Conservation (phyloP, 73 alveolate genomes). For the Tetrahymena malaccensis region DNA sequence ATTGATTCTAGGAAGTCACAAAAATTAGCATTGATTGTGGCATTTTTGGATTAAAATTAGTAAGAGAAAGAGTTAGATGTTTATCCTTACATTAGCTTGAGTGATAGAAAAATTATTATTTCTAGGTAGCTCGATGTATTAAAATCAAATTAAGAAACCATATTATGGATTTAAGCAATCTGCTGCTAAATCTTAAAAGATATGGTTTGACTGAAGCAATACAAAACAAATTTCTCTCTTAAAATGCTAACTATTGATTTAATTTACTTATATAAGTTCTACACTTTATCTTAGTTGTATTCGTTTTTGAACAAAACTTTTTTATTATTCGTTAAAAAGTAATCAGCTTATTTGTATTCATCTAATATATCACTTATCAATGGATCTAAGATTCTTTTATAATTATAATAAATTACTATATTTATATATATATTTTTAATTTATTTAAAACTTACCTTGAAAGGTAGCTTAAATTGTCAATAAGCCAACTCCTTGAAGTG, state of each 20-base stretch:
- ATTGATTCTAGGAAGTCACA: background rate
- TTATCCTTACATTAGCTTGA: background rate
- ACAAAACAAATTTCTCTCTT: background rate
- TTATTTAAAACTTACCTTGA: background rate
- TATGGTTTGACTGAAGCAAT: background rate
- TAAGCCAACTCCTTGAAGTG: background rate
- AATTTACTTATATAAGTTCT: background rate
- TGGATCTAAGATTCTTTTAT: background rate
- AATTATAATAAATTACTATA: background rate
- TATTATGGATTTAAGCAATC: background rate
- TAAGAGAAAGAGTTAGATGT: background rate
- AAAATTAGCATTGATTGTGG: background rate
- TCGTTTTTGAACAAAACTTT: background rate
- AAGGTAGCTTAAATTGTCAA: background rate
- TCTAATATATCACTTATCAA: background rate
- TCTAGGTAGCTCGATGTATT: background rate
- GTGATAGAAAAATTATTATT: background rate
- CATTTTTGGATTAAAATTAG: background rate
- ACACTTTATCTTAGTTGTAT: background rate
- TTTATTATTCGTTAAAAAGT: background rate
- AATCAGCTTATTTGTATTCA: background rate
- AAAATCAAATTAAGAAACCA: background rate
- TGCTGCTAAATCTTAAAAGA: background rate
- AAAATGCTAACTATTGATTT: background rate
- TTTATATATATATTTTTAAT: background rate